A percentile compares a stretch with the other conserved stretches of the same genome.
Evolutionary conservation across 2,329 filamentous ascomycete species (phyloP).

Genomic region (Nothophoma quercina): DNA sequence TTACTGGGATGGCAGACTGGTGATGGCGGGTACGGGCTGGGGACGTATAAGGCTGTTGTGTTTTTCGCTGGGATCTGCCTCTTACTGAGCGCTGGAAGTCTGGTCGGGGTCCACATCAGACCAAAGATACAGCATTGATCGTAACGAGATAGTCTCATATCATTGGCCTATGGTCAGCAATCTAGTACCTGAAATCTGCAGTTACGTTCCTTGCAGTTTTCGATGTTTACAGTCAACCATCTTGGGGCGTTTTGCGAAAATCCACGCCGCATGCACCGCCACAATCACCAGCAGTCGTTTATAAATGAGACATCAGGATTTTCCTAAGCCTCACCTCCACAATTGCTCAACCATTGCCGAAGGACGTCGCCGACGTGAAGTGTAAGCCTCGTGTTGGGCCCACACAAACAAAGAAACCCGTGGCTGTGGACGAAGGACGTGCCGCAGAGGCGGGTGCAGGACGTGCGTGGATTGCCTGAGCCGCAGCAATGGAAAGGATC

Average conservation of each 20-base stretch:
- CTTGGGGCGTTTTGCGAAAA: too few relatives aligned
- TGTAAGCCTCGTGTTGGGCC: slow-evolving; percentile 7
- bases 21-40: slow-evolving; percentile 15
- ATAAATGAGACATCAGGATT: background rate
- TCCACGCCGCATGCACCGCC: background rate
- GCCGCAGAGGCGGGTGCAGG: too few relatives aligned
- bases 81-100: slow-evolving; percentile 20
- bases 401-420: slow-evolving; percentile 1
- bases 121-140: slow-evolving; percentile 1
- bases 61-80: slow-evolving; percentile 25
- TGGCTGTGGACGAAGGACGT: background rate
- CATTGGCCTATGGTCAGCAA: too few relatives aligned
- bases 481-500: too few relatives aligned
- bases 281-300: background rate
- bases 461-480: too few relatives aligned
- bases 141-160: too few relatives aligned
- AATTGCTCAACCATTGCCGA: background rate
- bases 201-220: too few relatives aligned
- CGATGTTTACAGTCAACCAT: too few relatives aligned
- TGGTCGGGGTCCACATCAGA: slow-evolving; percentile 11
- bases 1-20: slow-evolving; percentile 30
- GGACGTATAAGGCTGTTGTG: slow-evolving; percentile 23
- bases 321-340: background rate
- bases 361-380: background rate
- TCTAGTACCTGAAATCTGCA: too few relatives aligned